Base-by-base conservation (phyloP, 805 yeast genomes). In the Naumovozyma baii region DNA sequence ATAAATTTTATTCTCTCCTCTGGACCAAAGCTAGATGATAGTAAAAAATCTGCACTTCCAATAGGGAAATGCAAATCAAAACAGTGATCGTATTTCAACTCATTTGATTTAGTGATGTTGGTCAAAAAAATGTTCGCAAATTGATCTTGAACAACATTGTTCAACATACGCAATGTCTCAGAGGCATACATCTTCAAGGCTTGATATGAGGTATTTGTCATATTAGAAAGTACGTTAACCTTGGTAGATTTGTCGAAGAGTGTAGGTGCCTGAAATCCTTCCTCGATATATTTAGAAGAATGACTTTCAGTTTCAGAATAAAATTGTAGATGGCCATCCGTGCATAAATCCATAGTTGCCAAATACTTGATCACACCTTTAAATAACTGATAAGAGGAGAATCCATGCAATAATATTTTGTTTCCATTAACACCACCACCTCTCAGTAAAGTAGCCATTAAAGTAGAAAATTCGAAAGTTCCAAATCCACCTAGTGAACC, bases 371-470 rank as follows among this genome's bases (percentile, higher is more conserved):
- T 70, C 1, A 84, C 78, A 56, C 94, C 96, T 57, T 85, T 88
- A 68, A 92, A 92, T 38, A 92, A 66, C 64, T 92, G 98, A 57
- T 87, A 92, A 17, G 94, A 81, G 3, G 95, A 86, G 59, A 83
- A 90, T 0, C 97, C 98, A 50, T 80, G 81, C 30, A 87, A 61
- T 40, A 92, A 67, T 18, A 86, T 79, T 52, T 78, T 82, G 51
- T 80, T 81, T 12, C 94, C 92, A 48, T 69, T 70, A 5, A 66
- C 60, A 43, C 90, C 88, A 49, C 94, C 94, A 50, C 96, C 96
- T 45, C 79, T 77, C 33, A 92, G 66, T 39, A 92, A 64, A 1
- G 87, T 82, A 32, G 94, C 80, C 78, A 86, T 76, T 37, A 90
- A 61, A 30, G 81, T 64, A 22, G 87, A 80, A 59, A 87, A 87